Evolutionary conservation across 2,329 filamentous ascomycete genomes (phyloP).

Genomic region (Aspergillus phoenicis): DNA sequence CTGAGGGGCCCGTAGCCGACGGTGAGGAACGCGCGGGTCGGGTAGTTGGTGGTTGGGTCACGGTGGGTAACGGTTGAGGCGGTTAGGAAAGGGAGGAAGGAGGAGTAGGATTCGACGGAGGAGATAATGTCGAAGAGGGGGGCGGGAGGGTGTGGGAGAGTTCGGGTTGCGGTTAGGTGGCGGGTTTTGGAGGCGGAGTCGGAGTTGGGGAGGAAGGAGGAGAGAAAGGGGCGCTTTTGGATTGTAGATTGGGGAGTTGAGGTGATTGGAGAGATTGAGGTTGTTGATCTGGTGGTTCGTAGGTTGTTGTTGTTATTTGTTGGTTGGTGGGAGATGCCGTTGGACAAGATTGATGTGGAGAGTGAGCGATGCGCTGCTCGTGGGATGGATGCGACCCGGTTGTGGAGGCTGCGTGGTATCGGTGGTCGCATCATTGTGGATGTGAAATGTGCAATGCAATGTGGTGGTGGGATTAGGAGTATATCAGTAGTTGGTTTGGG

Average conservation of each 20-base stretch:
- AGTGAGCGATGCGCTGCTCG: neutral
- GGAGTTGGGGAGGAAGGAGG: neutral
- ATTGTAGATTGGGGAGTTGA: neutral
- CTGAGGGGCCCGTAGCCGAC: conserved; percentile 83
- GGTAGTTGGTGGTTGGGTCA: conserved; percentile 58
- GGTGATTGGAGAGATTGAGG: neutral
- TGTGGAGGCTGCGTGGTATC: conserved; percentile 7
- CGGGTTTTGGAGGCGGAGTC: conserved; percentile 55
- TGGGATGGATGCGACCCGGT: neutral
- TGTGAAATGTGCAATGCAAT: neutral
- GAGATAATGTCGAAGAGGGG: conserved; percentile 83
- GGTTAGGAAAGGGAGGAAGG: conserved; percentile 91
- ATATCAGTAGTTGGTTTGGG: neutral
- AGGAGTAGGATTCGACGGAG: conserved; percentile 80
- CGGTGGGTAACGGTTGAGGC: conserved; percentile 75
- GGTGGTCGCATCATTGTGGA: conserved; percentile 11
- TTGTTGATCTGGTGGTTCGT: neutral
- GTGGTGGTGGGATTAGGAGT: neutral
- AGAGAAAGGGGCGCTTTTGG: neutral
- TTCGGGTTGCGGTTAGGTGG: conserved; percentile 71
- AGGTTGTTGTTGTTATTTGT: neutral
- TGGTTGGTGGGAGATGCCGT: neutral
- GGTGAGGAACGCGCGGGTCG: conserved; percentile 74
- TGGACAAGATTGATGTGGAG: neutral
- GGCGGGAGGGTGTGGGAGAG: conserved; percentile 70